phyloP scores from a whole-genome alignment of 768 basidiomycete genomes.

The Pisolithus tinctorius region DNA sequence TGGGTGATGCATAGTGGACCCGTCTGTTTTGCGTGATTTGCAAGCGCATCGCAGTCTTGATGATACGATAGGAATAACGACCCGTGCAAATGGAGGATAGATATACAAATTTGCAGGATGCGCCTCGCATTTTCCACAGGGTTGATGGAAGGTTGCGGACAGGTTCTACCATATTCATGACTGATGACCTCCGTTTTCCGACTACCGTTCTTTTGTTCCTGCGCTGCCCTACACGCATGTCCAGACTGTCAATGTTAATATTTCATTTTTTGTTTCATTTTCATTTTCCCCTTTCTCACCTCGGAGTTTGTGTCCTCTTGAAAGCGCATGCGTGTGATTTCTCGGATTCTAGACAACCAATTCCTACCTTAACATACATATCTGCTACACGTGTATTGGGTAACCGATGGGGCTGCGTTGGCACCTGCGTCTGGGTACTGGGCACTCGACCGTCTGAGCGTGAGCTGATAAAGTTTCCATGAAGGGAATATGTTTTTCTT shows the following conservation, averaged over 20 bases:
- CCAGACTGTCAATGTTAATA: conserved; percentile 4
- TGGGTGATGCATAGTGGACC: conserved; percentile 56
- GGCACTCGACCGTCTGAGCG: neutral
- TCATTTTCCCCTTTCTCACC: neutral
- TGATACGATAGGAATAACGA: conserved; percentile 31
- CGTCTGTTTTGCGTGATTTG: conserved; percentile 79
- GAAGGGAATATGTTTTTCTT: conserved; percentile 15
- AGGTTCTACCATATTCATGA: conserved; percentile 19
- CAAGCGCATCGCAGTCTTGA: conserved; percentile 84
- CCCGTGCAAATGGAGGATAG: conserved; percentile 25
- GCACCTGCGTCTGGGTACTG: neutral
- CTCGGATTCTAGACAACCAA: conserved; percentile 7
- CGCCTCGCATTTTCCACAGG: conserved; percentile 10
- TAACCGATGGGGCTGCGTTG: neutral
- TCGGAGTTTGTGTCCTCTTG: conserved; percentile 21
- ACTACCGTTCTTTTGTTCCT: conserved; percentile 7
- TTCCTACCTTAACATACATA: conserved; percentile 20
- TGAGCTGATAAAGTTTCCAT: neutral
- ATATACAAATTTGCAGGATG: conserved; percentile 5
- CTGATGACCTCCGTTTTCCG: conserved; percentile 19
- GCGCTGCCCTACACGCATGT: conserved; percentile 15
- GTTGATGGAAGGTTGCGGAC: conserved; percentile 19
- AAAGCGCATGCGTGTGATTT: conserved; percentile 22
- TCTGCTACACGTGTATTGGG: conserved; percentile 18
- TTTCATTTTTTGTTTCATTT: conserved; percentile 5